A percentile compares a stretch with the other conserved stretches of the same genome.
phyloP scores from a whole-genome alignment of 2,329 filamentous ascomycete genomes.

The Zalaria sp. region DNA sequence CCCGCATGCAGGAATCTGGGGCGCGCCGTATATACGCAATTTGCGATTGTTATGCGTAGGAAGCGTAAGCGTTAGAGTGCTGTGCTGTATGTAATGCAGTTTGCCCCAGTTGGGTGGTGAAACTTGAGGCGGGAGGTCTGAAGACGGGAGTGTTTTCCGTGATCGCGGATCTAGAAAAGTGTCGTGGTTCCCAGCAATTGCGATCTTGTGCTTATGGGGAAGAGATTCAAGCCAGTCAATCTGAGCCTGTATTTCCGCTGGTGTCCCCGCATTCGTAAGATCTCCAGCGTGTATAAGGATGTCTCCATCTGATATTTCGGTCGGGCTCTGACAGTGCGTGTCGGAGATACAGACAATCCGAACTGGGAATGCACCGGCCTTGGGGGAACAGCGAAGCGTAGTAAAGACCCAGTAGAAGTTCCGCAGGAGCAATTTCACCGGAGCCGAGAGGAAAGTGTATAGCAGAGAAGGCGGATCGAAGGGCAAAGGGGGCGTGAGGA shows the following conservation, averaged over 20 bases:
- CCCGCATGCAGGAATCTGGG: slow-evolving; percentile 67
- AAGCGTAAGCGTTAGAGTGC: slow-evolving; percentile 49
- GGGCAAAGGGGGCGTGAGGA: slow-evolving; percentile 4
- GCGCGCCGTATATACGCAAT: slow-evolving; percentile 65
- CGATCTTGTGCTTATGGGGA: slow-evolving; percentile 66
- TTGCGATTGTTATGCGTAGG: slow-evolving; percentile 33
- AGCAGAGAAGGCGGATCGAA: slow-evolving; percentile 12
- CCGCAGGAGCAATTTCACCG: slow-evolving; percentile 26
- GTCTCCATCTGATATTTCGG: slow-evolving; percentile 56
- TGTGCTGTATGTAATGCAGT: slow-evolving; percentile 64
- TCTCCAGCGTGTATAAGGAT: slow-evolving; percentile 85
- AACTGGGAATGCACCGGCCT: slow-evolving; percentile 40
- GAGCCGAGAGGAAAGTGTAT: slow-evolving; percentile 13
- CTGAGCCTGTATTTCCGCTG: slow-evolving; percentile 62
- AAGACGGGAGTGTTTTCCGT: slow-evolving; percentile 31
- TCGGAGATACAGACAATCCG: slow-evolving; percentile 81
- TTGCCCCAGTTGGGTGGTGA: slow-evolving; percentile 48
- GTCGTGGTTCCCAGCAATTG: slow-evolving; percentile 83
- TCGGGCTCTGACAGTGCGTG: slow-evolving; percentile 53
- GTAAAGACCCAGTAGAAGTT: slow-evolving; percentile 37
- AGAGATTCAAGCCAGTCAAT: slow-evolving; percentile 67
- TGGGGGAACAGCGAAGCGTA: slow-evolving; percentile 51
- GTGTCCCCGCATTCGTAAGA: slow-evolving; percentile 58
- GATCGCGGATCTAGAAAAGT: slow-evolving; percentile 62
- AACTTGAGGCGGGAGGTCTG: slow-evolving; percentile 36